These are phyloP conservation scores for Diaporthe velutina DNA, from an alignment of 2,329 filamentous ascomycete genomes.

Conservation along the genomic window DNA sequence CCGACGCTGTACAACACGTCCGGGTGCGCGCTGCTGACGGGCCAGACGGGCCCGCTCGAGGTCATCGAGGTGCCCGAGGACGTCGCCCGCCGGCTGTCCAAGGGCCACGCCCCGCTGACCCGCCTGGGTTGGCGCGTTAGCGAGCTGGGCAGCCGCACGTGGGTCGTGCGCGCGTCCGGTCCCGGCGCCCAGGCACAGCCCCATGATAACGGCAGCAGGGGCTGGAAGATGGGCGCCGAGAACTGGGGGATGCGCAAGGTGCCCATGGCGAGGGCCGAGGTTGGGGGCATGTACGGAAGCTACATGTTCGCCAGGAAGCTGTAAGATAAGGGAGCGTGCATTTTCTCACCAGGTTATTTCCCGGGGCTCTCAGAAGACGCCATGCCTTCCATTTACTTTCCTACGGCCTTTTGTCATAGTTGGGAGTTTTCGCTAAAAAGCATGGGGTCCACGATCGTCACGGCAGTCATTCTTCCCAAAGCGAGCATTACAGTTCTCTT, in stretches of 20 bases:
- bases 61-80: conserved; percentile 82
- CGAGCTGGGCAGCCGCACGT: conserved; percentile 74
- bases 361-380: not conserved
- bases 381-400: not conserved
- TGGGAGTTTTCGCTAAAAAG: not conserved
- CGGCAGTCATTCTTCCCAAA: not conserved
- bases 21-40: conserved; percentile 67
- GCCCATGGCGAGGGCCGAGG: conserved; percentile 90
- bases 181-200: conserved; percentile 38
- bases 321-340: conserved; percentile 47
- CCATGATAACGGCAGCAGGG: conserved; percentile 68
- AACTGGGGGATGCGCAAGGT: conserved; percentile 92
- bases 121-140: conserved; percentile 78
- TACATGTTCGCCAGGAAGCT: conserved; percentile 74
- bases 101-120: conserved; percentile 71
- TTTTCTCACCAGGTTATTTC: not conserved
- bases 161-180: conserved; percentile 73
- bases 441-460: not conserved
- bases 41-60: conserved; percentile 75
- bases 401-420: conserved; percentile 7
- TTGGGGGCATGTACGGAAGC: conserved; percentile 91
- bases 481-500: conserved; percentile 28
- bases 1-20: conserved; percentile 64
- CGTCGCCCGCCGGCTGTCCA: conserved; percentile 73
- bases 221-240: conserved; percentile 88